Conservation (phyloP, 805 yeast genomes). For the Kregervanrija fluxuum region DNA sequence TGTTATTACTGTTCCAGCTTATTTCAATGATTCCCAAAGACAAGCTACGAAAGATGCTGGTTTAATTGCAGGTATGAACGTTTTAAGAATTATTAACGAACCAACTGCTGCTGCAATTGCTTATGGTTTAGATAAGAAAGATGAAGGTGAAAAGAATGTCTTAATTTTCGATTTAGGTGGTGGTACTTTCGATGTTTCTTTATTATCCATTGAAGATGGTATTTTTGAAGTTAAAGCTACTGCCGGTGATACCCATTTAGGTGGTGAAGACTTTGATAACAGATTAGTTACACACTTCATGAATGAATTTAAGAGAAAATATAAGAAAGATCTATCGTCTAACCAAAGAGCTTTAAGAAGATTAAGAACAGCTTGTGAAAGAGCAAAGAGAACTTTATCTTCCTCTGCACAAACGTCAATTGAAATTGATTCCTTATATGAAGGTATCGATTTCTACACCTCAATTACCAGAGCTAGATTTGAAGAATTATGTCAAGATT, state of each 20-base stretch:
- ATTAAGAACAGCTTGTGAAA: slow-evolving; percentile 97
- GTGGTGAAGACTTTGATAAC: slow-evolving; percentile 82
- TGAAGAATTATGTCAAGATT: slow-evolving; percentile 91
- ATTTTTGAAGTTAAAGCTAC: slow-evolving; percentile 79
- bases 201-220: slow-evolving; percentile 71
- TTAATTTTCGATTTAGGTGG: slow-evolving; percentile 76
- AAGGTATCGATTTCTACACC: slow-evolving; percentile 95
- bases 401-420: slow-evolving; percentile 92
- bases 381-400: slow-evolving; percentile 98
- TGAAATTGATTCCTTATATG: slow-evolving; percentile 90
- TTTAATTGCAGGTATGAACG: slow-evolving; percentile 64
- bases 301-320: slow-evolving; percentile 95
- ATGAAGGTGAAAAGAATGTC: slow-evolving; percentile 40
- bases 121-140: slow-evolving; percentile 59
- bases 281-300: slow-evolving; percentile 83
- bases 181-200: slow-evolving; percentile 78
- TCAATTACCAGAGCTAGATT: slow-evolving; percentile 95
- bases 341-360: slow-evolving; percentile 98
- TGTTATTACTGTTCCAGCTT: slow-evolving; percentile 80
- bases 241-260: slow-evolving; percentile 78
- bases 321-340: slow-evolving; percentile 86
- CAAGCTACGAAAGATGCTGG: slow-evolving; percentile 83
- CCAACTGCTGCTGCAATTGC: slow-evolving; percentile 86
- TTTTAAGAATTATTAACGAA: slow-evolving; percentile 70
- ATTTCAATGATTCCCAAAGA: slow-evolving; percentile 75